A percentile compares a stretch with the other conserved stretches of the same genome.
phyloP scores from a whole-genome alignment of 2,329 filamentous ascomycete species.

The Diaporthe eres region DNA sequence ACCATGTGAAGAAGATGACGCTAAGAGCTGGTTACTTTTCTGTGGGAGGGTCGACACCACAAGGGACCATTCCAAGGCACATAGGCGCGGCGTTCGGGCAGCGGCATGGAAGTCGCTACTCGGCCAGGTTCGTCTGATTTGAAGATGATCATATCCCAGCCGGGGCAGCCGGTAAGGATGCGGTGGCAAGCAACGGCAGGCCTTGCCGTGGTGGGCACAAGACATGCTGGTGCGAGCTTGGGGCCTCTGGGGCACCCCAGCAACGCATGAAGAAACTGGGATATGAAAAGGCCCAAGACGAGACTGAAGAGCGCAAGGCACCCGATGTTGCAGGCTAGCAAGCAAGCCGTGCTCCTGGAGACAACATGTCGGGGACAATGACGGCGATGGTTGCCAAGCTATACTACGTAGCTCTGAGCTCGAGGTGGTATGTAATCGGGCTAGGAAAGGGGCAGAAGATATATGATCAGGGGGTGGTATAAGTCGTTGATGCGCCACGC shows the following conservation, averaged over 20 bases:
- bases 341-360: background rate
- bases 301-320: background rate
- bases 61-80: slow-evolving; percentile 27
- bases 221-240: background rate
- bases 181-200: slow-evolving; percentile 21
- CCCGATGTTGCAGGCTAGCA: background rate
- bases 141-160: slow-evolving; percentile 16
- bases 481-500: slow-evolving; percentile 20
- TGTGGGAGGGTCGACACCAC: background rate
- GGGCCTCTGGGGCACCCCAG: background rate
- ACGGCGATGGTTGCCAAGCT: slow-evolving; percentile 1
- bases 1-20: slow-evolving; percentile 7
- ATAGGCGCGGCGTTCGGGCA: background rate
- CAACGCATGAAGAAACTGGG: slow-evolving; percentile 2
- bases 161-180: background rate
- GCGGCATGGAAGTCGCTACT: background rate
- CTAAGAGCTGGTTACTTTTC: background rate
- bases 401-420: slow-evolving; percentile 6
- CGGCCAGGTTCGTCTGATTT: slow-evolving; percentile 16
- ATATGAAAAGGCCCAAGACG: background rate
- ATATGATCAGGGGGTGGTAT: slow-evolving; percentile 23
- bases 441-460: slow-evolving; percentile 1
- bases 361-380: background rate
- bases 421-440: background rate
- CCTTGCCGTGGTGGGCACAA: background rate